Evolutionary conservation across 164 flowering plant species (phyloP), one percentile per base, ranked within the genome.

Genomic region (Taxillus chinensis): DNA sequence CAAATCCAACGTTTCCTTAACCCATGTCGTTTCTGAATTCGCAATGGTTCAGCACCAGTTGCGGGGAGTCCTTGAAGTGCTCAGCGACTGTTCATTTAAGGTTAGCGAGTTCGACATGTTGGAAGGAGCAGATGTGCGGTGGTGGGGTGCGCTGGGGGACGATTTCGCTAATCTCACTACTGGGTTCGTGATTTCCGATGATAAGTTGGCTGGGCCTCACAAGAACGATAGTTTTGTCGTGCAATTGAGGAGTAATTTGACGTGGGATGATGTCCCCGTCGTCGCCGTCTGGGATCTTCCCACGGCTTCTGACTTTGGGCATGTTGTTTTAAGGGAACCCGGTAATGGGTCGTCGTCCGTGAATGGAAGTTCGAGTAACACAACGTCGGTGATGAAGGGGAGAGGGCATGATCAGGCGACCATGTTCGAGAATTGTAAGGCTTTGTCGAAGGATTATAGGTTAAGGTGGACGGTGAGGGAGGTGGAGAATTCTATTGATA

Each of bases 101-200:
- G 88, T 92, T 61, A 74, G 81, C 52, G 75, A 77, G 40, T 92
- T 92, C 54, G 95, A 92, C 65, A 92, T 92, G 98, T 74, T 92
- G 3, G 51, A 77, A 14, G 98, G 98, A 8, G 69, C 84, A 7
- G 87, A 87, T 64, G 96, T 92, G 40, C 75, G 62, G 42, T 93
- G 90, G 91, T 89, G 99, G 99, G 97, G 92, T 10, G 83, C 99
- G 1, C 0, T 46, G 3, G 86, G 79, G 0, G 74, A 65, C 43
- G 77, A 79, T 70, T 84, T 90, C 49, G 76, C 46, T 38, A 90
- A 93, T 69, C 62, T 93, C 61, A 90, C 88, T 8, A 40, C 56
- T 3, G 97, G 99, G 39, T 84, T 83, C 54, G 68, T 71, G 41
- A 74, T 93, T 63, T 84, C 97, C 48, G 95, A 85, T 65, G 71